A percentile compares a stretch with the other conserved stretches of the same genome.
Conservation (phyloP, 176 grass and related monocot species). For the Echinochloa phyllopogon region DNA sequence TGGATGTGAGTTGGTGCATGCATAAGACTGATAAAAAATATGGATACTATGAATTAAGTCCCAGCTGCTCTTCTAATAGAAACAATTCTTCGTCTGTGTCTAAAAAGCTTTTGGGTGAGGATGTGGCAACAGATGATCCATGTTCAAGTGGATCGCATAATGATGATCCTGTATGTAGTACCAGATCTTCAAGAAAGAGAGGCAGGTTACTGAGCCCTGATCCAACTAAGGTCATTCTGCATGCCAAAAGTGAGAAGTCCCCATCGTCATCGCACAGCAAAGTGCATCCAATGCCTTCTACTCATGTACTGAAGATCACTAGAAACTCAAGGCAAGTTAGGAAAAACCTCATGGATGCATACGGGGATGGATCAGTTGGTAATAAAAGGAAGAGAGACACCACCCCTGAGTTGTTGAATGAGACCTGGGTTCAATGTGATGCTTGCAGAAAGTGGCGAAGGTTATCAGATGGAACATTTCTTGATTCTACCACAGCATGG, state of each 20-base stretch:
- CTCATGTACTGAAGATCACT: slow-evolving; percentile 51
- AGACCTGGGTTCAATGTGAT: slow-evolving; percentile 96
- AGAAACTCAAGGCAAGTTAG: slow-evolving; percentile 53
- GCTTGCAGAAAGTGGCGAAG: slow-evolving; percentile 92
- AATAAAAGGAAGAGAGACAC: slow-evolving; percentile 61
- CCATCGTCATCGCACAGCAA: slow-evolving; percentile 32
- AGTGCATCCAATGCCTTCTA: slow-evolving; percentile 34
- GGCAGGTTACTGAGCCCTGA: slow-evolving; percentile 51
- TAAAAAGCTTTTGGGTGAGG: slow-evolving; percentile 46
- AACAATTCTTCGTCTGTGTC: slow-evolving; percentile 40
- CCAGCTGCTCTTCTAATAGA: slow-evolving; percentile 41
- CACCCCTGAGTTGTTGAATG: slow-evolving; percentile 48
- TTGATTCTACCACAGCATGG: slow-evolving; percentile 73
- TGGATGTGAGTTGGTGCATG: slow-evolving; percentile 78
- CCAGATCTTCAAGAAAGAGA: slow-evolving; percentile 61
- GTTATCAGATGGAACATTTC: slow-evolving; percentile 53
- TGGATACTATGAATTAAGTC: slow-evolving; percentile 86
- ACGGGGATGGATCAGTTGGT: slow-evolving; percentile 40
- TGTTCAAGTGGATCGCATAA: slow-evolving; percentile 35
- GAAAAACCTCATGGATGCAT: slow-evolving; percentile 67
- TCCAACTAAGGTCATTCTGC: slow-evolving; percentile 15
- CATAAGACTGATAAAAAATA: slow-evolving; percentile 77
- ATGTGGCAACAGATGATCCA: slow-evolving; percentile 33
- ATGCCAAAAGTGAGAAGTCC: slow-evolving; percentile 38
- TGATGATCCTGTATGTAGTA: slow-evolving; percentile 44